phyloP scores from a whole-genome alignment of 441 rosid species.

The Melastoma candidum region DNA sequence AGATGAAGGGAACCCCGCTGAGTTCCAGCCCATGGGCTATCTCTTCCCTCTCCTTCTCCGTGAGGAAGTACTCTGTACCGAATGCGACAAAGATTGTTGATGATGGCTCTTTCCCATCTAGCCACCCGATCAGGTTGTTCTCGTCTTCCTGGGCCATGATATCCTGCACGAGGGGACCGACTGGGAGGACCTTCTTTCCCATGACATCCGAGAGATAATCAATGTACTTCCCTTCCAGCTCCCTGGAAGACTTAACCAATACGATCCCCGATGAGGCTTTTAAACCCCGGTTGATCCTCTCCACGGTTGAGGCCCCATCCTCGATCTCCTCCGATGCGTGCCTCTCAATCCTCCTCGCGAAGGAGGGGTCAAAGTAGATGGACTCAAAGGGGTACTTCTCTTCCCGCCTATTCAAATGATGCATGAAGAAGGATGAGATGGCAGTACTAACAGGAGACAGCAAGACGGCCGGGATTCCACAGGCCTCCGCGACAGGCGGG shows the following conservation, averaged over 20 bases:
- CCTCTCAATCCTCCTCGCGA: too few species aligned
- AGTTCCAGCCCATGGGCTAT: not conserved
- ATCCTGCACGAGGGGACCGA: conserved; percentile 1
- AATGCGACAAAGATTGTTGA: not conserved
- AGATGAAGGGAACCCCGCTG: conserved; percentile 1
- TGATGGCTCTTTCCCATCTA: not conserved
- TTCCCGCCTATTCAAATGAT: not conserved
- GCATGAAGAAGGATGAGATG: not conserved
- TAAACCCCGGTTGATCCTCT: not conserved
- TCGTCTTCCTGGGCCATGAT: not conserved
- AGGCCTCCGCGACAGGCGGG: not conserved
- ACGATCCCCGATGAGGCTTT: not conserved
- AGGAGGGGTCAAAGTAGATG: not conserved
- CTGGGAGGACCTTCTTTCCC: not conserved
- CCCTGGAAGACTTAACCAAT: not conserved
- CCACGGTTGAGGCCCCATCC: not conserved
- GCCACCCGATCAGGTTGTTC: not conserved
- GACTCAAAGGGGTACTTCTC: not conserved
- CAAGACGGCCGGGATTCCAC: not conserved
- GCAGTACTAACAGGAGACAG: not conserved
- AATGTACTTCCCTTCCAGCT: conserved; percentile 3
- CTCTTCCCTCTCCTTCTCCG: conserved; percentile 3
- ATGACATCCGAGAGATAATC: not conserved
- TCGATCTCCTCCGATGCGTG: too few species aligned
- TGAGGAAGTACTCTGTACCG: conserved; percentile 3